phyloP scores from a whole-genome alignment of 805 yeast species.

The Wickerhamiella parazyma region DNA sequence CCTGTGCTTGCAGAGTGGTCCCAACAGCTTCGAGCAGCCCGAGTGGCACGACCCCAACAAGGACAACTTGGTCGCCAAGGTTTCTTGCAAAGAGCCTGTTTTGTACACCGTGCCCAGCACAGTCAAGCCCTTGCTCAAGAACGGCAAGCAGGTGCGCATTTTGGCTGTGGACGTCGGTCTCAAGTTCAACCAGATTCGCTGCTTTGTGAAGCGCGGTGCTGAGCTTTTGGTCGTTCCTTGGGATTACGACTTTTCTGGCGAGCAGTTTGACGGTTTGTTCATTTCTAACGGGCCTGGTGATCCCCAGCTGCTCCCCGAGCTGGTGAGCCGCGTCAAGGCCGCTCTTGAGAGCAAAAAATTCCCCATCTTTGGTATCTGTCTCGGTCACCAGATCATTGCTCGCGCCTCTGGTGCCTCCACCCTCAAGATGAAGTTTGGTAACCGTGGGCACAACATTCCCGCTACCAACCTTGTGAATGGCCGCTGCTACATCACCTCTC shows the following conservation, averaged over 20 bases:
- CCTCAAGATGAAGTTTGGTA: conserved; percentile 86
- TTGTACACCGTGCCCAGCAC: conserved; percentile 57
- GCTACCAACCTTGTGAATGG: conserved; percentile 83
- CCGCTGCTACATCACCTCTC: conserved; percentile 95
- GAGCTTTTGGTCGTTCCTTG: conserved; percentile 93
- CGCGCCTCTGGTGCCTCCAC: conserved; percentile 94
- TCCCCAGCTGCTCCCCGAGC: conserved; percentile 68
- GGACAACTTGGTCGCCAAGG: conserved; percentile 82
- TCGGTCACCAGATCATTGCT: conserved; percentile 94
- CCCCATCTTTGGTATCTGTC: conserved; percentile 94
- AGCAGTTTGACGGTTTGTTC: conserved; percentile 87
- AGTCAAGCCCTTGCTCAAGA: conserved; percentile 30
- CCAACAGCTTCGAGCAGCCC: conserved; percentile 47
- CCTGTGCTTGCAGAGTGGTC: conserved; percentile 32
- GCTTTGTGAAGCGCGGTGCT: conserved; percentile 91
- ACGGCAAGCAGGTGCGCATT: conserved; percentile 70
- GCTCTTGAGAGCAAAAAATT: conserved; percentile 55
- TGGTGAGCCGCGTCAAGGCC: conserved; percentile 45
- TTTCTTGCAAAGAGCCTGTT: conserved; percentile 61
- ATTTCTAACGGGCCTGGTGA: conserved; percentile 99
- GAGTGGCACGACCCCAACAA: conserved; percentile 91
- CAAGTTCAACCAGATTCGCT: conserved; percentile 95
- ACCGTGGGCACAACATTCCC: conserved; percentile 98
- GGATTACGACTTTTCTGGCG: conserved; percentile 72
- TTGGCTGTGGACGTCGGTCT: conserved; percentile 94